phyloP scores from a whole-genome alignment of 768 basidiomycete genomes.

The Tylopilus cervinicoccineus region DNA sequence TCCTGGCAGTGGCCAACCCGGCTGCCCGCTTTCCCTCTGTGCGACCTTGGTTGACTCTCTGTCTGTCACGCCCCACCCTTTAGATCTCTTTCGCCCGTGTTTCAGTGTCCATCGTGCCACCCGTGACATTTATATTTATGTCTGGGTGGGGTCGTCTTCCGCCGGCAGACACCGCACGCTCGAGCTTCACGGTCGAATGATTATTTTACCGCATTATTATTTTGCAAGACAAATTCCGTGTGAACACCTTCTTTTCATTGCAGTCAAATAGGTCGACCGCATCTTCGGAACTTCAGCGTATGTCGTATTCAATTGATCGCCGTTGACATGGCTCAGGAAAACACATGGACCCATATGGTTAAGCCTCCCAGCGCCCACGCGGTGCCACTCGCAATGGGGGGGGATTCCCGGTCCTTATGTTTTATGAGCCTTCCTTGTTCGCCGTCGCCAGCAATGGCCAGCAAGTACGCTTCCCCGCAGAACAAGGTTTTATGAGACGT shows the following conservation, averaged over 20 bases:
- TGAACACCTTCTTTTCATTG: constrained; percentile 16
- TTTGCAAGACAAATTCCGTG: constrained; percentile 14
- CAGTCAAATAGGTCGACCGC: constrained; percentile 2
- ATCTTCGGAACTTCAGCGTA: constrained; percentile 27
- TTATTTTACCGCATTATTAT: constrained; percentile 14
- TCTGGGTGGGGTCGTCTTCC: no score
- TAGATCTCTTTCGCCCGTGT: constrained; percentile 17
- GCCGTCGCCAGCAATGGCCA: not conserved
- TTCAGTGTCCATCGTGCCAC: constrained; percentile 17
- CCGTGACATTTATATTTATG: constrained; percentile 7
- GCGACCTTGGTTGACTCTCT: constrained; percentile 33
- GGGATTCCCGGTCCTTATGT: constrained; percentile 14
- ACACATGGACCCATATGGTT: constrained; percentile 30
- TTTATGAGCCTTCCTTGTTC: constrained; percentile 10
- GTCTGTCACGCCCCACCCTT: constrained; percentile 18
- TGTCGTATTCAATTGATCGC: constrained; percentile 35
- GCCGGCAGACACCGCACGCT: constrained; percentile 8
- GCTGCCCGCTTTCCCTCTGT: constrained; percentile 23
- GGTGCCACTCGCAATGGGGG: constrained; percentile 19
- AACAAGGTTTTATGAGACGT: constrained; percentile 21
- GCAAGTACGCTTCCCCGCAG: constrained; percentile 24
- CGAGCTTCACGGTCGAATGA: no score
- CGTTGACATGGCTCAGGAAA: constrained; percentile 30
- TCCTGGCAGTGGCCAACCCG: constrained; percentile 22
- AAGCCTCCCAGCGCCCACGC: constrained; percentile 24